Percentiles rank a stretch among this genome's conserved stretches.
phyloP scores from a whole-genome alignment of 2,329 filamentous ascomycete species.

The Thelonectria discophora region DNA sequence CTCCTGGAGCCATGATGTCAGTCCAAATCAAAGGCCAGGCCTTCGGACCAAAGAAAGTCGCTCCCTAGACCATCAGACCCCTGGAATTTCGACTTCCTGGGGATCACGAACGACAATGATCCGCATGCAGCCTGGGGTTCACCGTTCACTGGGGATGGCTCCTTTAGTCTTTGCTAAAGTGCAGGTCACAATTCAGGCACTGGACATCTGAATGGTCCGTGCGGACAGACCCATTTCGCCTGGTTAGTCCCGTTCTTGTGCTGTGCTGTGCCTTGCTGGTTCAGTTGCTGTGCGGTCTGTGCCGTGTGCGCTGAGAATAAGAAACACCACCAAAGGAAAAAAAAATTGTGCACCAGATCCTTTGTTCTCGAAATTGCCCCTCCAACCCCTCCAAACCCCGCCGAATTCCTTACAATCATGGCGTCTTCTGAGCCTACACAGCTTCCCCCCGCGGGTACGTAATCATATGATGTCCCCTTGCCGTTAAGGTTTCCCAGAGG shows the following conservation, averaged over 20 bases:
- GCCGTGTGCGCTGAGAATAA: conserved; percentile 14
- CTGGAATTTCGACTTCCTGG: not conserved
- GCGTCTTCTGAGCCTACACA: conserved; percentile 44
- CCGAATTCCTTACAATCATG: conserved; percentile 39
- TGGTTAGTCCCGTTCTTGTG: not conserved
- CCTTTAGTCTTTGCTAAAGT: not conserved
- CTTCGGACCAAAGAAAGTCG: not conserved
- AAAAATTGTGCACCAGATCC: conserved; percentile 39
- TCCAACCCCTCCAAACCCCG: conserved; percentile 43
- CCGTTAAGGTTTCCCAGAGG: not conserved
- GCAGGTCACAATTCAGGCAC: too few species aligned
- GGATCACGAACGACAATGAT: not conserved
- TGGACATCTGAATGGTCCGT: conserved; percentile 10
- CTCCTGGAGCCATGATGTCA: conserved; percentile 40
- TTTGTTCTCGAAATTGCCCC: conserved; percentile 38
- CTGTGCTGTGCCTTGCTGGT: not conserved
- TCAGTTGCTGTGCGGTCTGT: conserved; percentile 6
- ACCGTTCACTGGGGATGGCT: not conserved
- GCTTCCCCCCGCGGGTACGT: conserved; percentile 46
- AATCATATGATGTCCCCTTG: not conserved
- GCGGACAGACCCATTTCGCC: not conserved
- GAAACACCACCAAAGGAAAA: conserved; percentile 43
- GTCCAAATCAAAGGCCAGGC: not conserved
- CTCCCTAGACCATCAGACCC: not conserved
- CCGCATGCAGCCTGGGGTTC: not conserved